These are phyloP conservation scores for Mycosarcoma maydis DNA, from an alignment of 1,284 basidiomycete species.

Conservation along the genomic window DNA sequence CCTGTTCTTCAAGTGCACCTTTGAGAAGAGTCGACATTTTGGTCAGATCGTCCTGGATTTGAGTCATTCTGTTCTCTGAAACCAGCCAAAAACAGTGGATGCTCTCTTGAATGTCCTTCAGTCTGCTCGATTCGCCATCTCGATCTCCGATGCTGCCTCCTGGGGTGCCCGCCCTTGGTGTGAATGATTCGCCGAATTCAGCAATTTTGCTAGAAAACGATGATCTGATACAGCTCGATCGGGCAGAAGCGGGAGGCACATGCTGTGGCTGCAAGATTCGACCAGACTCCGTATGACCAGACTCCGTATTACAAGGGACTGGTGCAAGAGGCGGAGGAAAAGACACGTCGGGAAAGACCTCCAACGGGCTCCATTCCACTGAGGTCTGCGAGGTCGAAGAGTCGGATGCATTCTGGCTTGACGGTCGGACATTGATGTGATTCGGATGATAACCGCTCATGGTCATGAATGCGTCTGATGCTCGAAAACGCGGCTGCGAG, in stretches of 20 bases:
- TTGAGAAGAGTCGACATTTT: neutral
- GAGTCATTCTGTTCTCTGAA: slow-evolving; percentile 14
- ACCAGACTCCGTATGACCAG: neutral
- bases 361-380: neutral
- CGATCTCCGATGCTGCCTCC: neutral
- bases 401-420: neutral
- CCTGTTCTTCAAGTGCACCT: slow-evolving; percentile 1
- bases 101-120: slow-evolving; percentile 17
- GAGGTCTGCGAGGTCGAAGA: neutral
- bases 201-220: neutral
- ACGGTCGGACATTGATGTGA: neutral
- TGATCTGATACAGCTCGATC: neutral
- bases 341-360: neutral
- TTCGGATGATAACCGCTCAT: neutral
- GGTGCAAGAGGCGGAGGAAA: neutral
- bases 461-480: neutral
- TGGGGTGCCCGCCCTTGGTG: neutral
- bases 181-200: neutral
- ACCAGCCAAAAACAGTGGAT: slow-evolving; percentile 31
- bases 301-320: too few relatives aligned
- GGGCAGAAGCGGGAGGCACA: neutral
- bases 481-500: slow-evolving; percentile 2
- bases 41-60: slow-evolving; percentile 18
- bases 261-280: neutral
- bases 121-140: neutral